Conservation (phyloP, 345 rosid species). For the Salix udensis region DNA sequence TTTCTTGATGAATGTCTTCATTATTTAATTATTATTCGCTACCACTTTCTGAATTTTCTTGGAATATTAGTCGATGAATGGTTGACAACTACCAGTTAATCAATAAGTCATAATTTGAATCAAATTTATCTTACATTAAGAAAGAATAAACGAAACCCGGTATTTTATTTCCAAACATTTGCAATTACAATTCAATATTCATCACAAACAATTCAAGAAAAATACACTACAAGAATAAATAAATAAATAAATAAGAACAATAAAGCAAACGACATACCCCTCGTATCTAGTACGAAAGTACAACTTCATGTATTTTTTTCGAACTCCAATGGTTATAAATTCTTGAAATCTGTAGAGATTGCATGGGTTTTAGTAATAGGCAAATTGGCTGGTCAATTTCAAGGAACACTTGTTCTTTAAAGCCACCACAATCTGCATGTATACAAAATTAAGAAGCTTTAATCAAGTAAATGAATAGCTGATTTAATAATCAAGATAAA, state of each 20-base stretch:
- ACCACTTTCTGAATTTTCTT: too few species aligned
- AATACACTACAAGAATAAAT: not conserved
- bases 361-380: not conserved
- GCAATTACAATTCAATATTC: too few species aligned
- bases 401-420: conserved; percentile 12
- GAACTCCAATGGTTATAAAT: not conserved
- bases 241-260: too few species aligned
- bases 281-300: not conserved
- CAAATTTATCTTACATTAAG: not conserved
- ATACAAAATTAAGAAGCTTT: not conserved
- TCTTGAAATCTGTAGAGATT: not conserved
- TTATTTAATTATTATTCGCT: too few species aligned
- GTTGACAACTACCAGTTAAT: too few species aligned
- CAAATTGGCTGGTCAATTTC: not conserved
- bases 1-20: too few species aligned
- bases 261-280: too few species aligned
- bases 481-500: too few species aligned
- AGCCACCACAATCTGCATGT: conserved; percentile 1
- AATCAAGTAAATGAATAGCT: too few species aligned
- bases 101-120: too few species aligned
- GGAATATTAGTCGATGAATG: too few species aligned
- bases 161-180: too few species aligned
- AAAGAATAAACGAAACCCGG: not conserved
- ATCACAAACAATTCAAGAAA: not conserved
- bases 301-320: not conserved